Percentiles rank a stretch among this genome's conserved stretches.
These are phyloP conservation scores for Macrotyloma uniflorum DNA, from an alignment of 306 rosid species.

Conservation along the genomic window DNA sequence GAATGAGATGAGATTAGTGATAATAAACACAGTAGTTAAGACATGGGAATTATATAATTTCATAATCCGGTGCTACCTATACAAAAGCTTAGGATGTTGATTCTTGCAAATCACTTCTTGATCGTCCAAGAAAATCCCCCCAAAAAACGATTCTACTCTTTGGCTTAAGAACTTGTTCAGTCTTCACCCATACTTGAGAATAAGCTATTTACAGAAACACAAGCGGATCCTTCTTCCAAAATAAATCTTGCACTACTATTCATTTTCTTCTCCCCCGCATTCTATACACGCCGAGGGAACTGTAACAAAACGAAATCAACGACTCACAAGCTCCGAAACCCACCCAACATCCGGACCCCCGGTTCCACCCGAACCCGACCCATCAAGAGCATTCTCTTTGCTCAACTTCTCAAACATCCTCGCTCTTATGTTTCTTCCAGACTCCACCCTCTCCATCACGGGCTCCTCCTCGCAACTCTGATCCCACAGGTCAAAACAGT, in stretches of 20 bases:
- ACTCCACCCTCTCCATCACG: conserved; percentile 92
- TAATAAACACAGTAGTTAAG: conserved; percentile 27
- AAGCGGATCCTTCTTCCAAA: conserved; percentile 40
- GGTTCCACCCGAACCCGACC: conserved; percentile 39
- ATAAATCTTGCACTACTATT: conserved; percentile 9
- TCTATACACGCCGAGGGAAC: conserved; percentile 43
- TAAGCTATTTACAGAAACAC: conserved; percentile 48
- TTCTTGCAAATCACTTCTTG: conserved; percentile 1
- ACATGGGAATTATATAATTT: conserved; percentile 10
- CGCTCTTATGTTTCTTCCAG: conserved; percentile 73
- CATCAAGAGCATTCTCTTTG: conserved; percentile 66
- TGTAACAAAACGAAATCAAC: conserved; percentile 19
- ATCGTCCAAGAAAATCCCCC: conserved; percentile 12
- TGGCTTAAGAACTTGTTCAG: background rate
- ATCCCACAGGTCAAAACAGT: conserved; percentile 55
- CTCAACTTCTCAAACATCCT: conserved; percentile 89
- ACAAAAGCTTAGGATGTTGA: conserved; percentile 25
- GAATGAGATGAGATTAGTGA: conserved; percentile 29
- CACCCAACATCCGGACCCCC: conserved; percentile 74
- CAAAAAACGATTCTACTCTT: conserved; percentile 34
- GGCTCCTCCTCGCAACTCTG: conserved; percentile 72
- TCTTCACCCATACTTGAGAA: conserved; percentile 42
- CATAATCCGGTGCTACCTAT: conserved; percentile 30
- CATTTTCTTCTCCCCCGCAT: conserved; percentile 28
- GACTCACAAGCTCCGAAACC: conserved; percentile 65